Base-by-base conservation (phyloP, 768 basidiomycete species). In the Panaeolus papilionaceus region DNA sequence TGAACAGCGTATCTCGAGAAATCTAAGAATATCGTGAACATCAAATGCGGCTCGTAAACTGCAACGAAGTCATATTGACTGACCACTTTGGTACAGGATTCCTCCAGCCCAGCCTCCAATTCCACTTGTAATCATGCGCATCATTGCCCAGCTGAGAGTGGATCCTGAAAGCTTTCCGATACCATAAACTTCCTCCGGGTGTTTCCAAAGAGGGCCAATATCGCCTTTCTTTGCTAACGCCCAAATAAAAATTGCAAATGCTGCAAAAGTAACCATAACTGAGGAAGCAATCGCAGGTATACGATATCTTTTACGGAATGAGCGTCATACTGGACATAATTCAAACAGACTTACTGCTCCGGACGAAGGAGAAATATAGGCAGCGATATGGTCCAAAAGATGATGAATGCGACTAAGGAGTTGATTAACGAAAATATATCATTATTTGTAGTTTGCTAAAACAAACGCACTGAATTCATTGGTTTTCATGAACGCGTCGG, bases 41-140 rank as follows among this genome's bases (percentile, higher is more conserved):
- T 54, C 45, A 42, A 11, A 23, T 54, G 18, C 6, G 1, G 16
- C 6, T 26, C 39, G 20, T 40, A 3, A 28, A 44, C 9, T 3
- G 7, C 28, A 7, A 18, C 2, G 33, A 47, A 9, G 16, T n/a
- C 0, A 39, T 23, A 23, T 40, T 4, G 20, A 68, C 69, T 28
- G 61, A 74, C 73, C 67, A 38, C 70, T 71, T 33, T 71, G 70
- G 61, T 71, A 71, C 33, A 71, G 62, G 16, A 71, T 71, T 2
- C 75, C 76, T 38, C 77, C 76, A 9, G 77, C 74, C 77, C 76
- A 79, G 7, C 72, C 75, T 7, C 77, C 77, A 20, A 79, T 76
- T 2, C 76, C 76, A 67, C 77, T 74, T 5, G 74, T 77, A 23
- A 76, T 74, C 63, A 74, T 70, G 40, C 77, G 66, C 74, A 78